A percentile compares a stretch with the other conserved stretches of the same genome.
Conservation (phyloP, 2,329 filamentous ascomycete genomes). For the Tolypocladium tropicale region DNA sequence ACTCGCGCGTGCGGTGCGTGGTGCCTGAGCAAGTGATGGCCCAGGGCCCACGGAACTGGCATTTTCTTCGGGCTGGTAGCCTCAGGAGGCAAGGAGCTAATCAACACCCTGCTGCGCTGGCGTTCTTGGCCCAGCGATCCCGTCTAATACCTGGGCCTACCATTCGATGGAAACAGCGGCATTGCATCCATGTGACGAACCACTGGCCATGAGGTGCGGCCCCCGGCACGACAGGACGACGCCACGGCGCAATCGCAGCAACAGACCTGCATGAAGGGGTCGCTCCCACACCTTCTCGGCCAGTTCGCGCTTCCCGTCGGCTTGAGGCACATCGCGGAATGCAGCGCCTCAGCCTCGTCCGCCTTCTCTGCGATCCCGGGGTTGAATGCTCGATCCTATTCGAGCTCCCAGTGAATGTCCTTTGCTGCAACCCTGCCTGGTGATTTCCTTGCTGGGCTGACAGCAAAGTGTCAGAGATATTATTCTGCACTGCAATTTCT, state of each 20-base stretch:
- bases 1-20: neutral
- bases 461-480: no score
- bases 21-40: neutral
- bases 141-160: neutral
- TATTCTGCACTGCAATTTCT: no score
- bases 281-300: neutral
- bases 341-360: neutral
- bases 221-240: neutral
- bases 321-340: neutral
- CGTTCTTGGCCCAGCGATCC: neutral
- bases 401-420: neutral
- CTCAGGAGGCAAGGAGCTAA: no score
- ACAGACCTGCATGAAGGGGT: neutral
- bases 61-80: neutral
- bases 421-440: no score
- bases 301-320: neutral
- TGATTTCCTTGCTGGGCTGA: no score
- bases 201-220: neutral
- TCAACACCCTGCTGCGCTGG: no score
- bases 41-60: neutral
- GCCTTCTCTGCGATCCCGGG: neutral
- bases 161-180: neutral
- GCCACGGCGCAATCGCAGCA: neutral
- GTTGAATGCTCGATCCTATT: no score
- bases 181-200: neutral